Conservation (phyloP, 371 early-diverging fungal genomes). For the Mucor velutinosus region DNA sequence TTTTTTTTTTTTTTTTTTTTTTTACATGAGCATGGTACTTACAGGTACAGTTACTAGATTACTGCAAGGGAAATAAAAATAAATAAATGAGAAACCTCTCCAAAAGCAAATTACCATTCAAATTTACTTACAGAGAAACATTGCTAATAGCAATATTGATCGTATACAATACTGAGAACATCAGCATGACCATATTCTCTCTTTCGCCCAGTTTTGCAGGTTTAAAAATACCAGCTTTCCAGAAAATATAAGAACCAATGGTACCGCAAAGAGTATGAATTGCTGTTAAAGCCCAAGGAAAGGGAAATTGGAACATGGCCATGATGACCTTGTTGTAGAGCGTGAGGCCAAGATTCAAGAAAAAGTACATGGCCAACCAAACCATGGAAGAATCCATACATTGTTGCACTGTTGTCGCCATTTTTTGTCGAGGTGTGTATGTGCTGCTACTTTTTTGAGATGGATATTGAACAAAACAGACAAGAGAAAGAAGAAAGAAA, state of each 20-base stretch:
- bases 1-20: too few species aligned
- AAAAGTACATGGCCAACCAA: conserved; percentile 77
- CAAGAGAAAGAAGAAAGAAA: not conserved
- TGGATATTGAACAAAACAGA: not conserved
- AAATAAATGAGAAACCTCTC: not conserved
- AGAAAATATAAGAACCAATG: conserved; percentile 64
- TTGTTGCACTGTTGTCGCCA: conserved; percentile 13
- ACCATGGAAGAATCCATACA: conserved; percentile 51
- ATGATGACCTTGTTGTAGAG: conserved; percentile 88
- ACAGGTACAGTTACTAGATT: conserved; percentile 53
- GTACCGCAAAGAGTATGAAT: conserved; percentile 79
- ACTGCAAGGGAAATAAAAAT: conserved; percentile 12
- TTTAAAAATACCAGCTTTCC: conserved; percentile 56
- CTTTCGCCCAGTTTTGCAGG: conserved; percentile 61
- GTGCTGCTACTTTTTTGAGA: too few species aligned
- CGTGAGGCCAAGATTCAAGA: conserved; percentile 79
- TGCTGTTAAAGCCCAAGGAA: conserved; percentile 90
- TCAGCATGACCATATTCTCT: conserved; percentile 74
- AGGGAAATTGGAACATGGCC: conserved; percentile 72
- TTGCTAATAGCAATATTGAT: conserved; percentile 89
- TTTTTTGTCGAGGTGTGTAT: not conserved
- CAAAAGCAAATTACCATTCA: not conserved
- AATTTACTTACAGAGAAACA: conserved; percentile 74
- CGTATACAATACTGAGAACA: conserved; percentile 87
- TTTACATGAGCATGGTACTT: conserved; percentile 16